Evolutionary conservation across 2,329 filamentous ascomycete species (phyloP), one percentile per base, ranked within the genome.

Genomic region (Cladosporium sp.): DNA sequence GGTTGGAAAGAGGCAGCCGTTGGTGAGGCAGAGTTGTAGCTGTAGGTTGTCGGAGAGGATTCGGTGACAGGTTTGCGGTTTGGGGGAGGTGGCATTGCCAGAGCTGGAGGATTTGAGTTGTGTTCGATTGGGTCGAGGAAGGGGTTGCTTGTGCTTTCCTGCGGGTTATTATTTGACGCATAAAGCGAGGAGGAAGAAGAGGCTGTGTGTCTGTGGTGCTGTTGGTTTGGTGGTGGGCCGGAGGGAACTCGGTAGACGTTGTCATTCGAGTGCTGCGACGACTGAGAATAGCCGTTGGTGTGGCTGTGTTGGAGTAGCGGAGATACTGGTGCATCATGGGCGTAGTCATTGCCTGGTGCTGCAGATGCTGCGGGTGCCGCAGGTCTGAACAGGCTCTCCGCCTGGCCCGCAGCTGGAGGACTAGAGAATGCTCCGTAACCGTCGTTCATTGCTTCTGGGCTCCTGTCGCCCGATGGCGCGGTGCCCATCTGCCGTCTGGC

Each of bases 401-500:
- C 40, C 34, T 49, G 51, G n/a, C 43, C 50, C 3, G 20, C 42
- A 2, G 58, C 50, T 14, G 50, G 43, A 55, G 50, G 58, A 25
- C 34, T 42, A 7, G 58, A 45, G 36, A 55, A 55, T 8, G 58
- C 50, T 1, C 50, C 58, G 8, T 30, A 55, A 8, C 43, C 58
- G 17, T 59, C 43, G 9, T 59, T 47, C 50, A 55, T 55, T 1
- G 51, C 58, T 42, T 59, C 50, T n/a, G 58, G 50, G 8, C 36
- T 58, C 6, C 37, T 19, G 3, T 17, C 22, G 15, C 7, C 55
- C 28, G 36, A 34, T 4, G 66, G 47, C 54, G 66, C 54, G 55
- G 63, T 49, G 17, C 74, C 74, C 17, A 72, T 64, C 3, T 73
- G 68, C 51, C 81, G 79, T 47, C 84, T 77, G 8, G 84, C 84